Base-by-base conservation (phyloP, 192 early-diverging fungal genomes). In the Coemansia sp. region DNA sequence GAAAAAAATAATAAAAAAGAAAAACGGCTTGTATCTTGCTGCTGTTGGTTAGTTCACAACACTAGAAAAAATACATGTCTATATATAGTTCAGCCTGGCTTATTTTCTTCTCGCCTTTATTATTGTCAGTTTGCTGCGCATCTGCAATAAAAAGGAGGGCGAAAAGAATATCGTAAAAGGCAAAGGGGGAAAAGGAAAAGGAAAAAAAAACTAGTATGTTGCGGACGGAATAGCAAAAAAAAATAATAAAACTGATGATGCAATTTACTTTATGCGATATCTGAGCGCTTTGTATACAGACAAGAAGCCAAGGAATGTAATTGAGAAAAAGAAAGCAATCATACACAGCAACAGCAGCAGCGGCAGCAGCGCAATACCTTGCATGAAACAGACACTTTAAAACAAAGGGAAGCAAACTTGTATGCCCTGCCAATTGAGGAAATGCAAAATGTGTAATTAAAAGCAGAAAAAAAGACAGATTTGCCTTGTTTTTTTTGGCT, bases 201-300 rank as follows among this genome's bases (percentile, higher is more conserved):
- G 13, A 9, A 42, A 42, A 42, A 16, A 42, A 42, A 42, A 42
- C 39, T 42, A 42, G 39, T 42, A 42, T 16, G 39, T 42, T 42
- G 39, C 39, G 51, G 27, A 25, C 27, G 25, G 24, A 28, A 18
- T 53, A 6, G 19, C 6, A 53, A 18, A 53, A 53, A 53, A 29
- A 14, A 29, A 53, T 13, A 53, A 53, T 25, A 53, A n/a, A n/a
- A 28, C 11, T n/a, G 4, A 53, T 53, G 51, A 53, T 53, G 51
- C 51, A 53, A 53, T 53, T 53, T n/a, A 28, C 51, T 29, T 25
- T 14, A 9, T 14, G 27, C 27, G 14, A 18, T 53, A 18, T 14
- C 14, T 25, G 28, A 14, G 14, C 27, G 27, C 51, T 53, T 53
- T 53, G 51, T 53, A 53, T 53, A 53, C 27, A 25, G 51, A 28